These are phyloP conservation scores for Tephrocybe sp. DNA, from an alignment of 768 basidiomycete genomes.

Conservation along the genomic window DNA sequence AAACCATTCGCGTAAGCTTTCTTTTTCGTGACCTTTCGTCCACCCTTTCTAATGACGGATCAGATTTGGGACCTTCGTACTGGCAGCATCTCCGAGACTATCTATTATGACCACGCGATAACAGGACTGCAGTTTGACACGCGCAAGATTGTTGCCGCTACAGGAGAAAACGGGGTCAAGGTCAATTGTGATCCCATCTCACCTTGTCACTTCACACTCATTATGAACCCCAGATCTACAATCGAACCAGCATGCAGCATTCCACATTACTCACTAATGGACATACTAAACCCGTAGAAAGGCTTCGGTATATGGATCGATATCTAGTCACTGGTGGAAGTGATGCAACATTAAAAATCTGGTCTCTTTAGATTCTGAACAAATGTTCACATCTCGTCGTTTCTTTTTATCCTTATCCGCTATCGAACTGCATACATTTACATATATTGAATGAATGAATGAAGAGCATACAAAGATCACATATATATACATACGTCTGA, in stretches of 20 bases:
- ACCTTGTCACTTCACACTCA: slow-evolving; percentile 3
- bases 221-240: slow-evolving; percentile 68
- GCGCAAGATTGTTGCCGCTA: slow-evolving; percentile 87
- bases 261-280: slow-evolving; percentile 85
- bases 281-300: slow-evolving; percentile 87
- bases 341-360: slow-evolving; percentile 85
- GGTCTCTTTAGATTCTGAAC: slow-evolving; percentile 67
- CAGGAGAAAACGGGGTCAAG: slow-evolving; percentile 92
- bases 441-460: neutral
- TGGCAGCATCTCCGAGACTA: slow-evolving; percentile 82
- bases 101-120: slow-evolving; percentile 87
- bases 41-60: neutral
- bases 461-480: neutral
- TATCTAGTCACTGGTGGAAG: slow-evolving; percentile 90
- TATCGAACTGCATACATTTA: slow-evolving; percentile 1
- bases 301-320: slow-evolving; percentile 92
- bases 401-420: neutral
- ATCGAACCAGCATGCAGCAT: slow-evolving; percentile 89
- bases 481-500: too few species aligned
- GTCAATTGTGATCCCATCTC: slow-evolving; percentile 36
- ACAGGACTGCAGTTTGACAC: slow-evolving; percentile 93
- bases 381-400: neutral
- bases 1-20: slow-evolving; percentile 74
- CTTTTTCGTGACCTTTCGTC: slow-evolving; percentile 5
- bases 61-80: slow-evolving; percentile 97